Conservation (phyloP, 768 basidiomycete genomes). For the Amyloporia xantha region DNA sequence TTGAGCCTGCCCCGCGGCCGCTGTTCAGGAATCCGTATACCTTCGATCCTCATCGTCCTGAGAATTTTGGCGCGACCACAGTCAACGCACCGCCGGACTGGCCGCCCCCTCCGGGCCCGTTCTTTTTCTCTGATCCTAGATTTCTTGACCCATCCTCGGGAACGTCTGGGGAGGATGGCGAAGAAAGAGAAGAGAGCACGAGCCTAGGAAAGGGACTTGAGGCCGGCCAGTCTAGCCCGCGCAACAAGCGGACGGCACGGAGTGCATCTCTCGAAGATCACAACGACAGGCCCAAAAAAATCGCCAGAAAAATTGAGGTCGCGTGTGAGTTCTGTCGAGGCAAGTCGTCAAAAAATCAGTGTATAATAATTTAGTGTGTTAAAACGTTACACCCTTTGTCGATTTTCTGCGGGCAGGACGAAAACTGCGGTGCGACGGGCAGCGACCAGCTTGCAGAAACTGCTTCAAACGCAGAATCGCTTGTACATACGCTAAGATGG, state of each 20-base stretch:
- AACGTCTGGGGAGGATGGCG: neutral
- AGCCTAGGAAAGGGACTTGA: neutral
- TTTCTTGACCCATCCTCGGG: neutral
- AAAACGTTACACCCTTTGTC: too few relatives aligned
- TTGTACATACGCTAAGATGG: too few relatives aligned
- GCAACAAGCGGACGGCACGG: neutral
- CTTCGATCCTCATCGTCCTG: neutral
- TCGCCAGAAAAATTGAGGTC: constrained; percentile 47
- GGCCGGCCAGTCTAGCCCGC: too few relatives aligned
- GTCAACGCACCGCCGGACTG: neutral
- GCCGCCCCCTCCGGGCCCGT: neutral
- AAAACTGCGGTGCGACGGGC: constrained; percentile 71
- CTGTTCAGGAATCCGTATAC: neutral
- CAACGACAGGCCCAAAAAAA: too few relatives aligned
- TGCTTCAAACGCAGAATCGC: constrained; percentile 50
- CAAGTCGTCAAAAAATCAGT: constrained; percentile 32
- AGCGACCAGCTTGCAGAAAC: constrained; percentile 51
- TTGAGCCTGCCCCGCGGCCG: neutral
- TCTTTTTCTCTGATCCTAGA: neutral
- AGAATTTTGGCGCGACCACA: neutral
- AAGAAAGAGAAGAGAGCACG: neutral
- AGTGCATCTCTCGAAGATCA: neutral
- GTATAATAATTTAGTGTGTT: too few relatives aligned
- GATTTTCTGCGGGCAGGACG: too few relatives aligned
- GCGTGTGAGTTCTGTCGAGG: constrained; percentile 80